A percentile compares a stretch with the other conserved stretches of the same genome.
These are phyloP conservation scores for Erysimum pusillum DNA, from an alignment of 441 rosid species.

Conservation along the genomic window DNA sequence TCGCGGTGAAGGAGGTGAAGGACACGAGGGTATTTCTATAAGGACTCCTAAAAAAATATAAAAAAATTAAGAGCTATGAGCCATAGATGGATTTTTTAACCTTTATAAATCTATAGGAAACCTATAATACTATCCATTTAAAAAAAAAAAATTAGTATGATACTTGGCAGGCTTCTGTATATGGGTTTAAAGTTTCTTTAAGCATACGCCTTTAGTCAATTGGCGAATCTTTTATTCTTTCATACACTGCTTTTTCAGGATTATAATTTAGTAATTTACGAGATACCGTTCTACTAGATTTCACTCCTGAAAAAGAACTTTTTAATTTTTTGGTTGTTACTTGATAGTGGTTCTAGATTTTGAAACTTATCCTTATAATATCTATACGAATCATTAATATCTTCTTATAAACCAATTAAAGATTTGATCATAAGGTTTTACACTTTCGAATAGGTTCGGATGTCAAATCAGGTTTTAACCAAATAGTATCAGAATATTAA, in stretches of 20 bases:
- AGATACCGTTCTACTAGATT: constrained; percentile 36
- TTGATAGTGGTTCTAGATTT: neutral
- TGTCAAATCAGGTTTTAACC: too few relatives aligned
- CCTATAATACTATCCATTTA: constrained; percentile 12
- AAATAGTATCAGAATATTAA: too few relatives aligned
- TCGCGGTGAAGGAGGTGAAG: neutral
- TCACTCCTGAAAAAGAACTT: constrained; percentile 6
- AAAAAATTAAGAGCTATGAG: neutral
- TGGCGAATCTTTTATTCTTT: constrained; percentile 32
- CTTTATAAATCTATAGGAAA: neutral
- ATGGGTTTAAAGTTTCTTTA: constrained; percentile 35
- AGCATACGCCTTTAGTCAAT: constrained; percentile 34
- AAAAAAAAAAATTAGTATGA: neutral
- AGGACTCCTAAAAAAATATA: neutral
- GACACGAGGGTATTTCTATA: neutral
- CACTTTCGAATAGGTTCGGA: too few relatives aligned
- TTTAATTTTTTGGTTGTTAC: neutral
- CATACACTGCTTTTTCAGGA: constrained; percentile 28
- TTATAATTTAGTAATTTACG: constrained; percentile 20
- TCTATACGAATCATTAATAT: too few relatives aligned
- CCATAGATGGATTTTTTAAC: neutral
- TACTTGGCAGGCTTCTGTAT: constrained; percentile 6
- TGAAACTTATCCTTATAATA: neutral
- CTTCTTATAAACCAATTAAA: too few relatives aligned
- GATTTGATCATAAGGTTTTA: too few relatives aligned